Percentiles rank a stretch among this genome's conserved stretches.
Evolutionary conservation across 345 rosid species (phyloP).

Genomic region (Euphorbia lathyris): DNA sequence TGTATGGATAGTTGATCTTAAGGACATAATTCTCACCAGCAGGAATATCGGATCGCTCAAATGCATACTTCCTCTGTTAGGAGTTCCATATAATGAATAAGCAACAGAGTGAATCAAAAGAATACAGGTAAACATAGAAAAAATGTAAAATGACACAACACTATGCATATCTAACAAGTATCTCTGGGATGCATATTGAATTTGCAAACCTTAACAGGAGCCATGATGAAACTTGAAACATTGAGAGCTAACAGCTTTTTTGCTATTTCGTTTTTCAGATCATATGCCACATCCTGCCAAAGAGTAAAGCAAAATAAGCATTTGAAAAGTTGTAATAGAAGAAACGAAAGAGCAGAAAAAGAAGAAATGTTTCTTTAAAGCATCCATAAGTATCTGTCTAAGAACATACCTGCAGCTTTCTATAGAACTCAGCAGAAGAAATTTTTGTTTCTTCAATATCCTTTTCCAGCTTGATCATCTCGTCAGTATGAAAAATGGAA

Average conservation of each 20-base stretch:
- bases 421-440: slow-evolving; percentile 49
- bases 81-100: slow-evolving; percentile 19
- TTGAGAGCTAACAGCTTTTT: slow-evolving; percentile 59
- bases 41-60: slow-evolving; percentile 76
- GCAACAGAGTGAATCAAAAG: slow-evolving; percentile 19
- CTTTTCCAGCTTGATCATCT: slow-evolving; percentile 65
- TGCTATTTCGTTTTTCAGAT: slow-evolving; percentile 71
- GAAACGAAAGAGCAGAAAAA: slow-evolving; percentile 1
- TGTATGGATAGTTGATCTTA: slow-evolving; percentile 86
- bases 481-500: slow-evolving; percentile 56
- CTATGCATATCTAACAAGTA: neutral
- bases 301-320: slow-evolving; percentile 13
- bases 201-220: slow-evolving; percentile 75
- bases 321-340: slow-evolving; percentile 9
- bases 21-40: slow-evolving; percentile 76
- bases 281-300: slow-evolving; percentile 64
- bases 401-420: slow-evolving; percentile 65
- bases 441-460: slow-evolving; percentile 61
- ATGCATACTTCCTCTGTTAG: slow-evolving; percentile 80
- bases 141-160: neutral
- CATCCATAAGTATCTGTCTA: neutral
- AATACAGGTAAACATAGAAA: slow-evolving; percentile 9
- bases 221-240: slow-evolving; percentile 80
- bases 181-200: slow-evolving; percentile 10
- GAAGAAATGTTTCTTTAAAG: neutral